Percentiles rank a stretch among this genome's conserved stretches.
Conservation (phyloP, 345 rosid genomes). For the Eucalyptus dawsonii region DNA sequence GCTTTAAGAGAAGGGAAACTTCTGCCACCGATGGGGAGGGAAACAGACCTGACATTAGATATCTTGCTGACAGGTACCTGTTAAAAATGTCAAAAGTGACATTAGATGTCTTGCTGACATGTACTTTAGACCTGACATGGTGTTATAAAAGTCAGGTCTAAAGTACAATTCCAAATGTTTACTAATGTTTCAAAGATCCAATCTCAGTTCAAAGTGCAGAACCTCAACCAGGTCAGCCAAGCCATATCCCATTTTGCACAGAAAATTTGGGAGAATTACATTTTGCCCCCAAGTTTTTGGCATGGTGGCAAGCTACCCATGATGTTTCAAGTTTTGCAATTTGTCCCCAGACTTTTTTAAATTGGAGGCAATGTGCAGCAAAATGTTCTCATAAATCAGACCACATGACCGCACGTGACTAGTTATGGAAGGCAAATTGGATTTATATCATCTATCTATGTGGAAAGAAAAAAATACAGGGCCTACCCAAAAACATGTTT, state of each 20-base stretch:
- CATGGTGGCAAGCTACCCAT: neutral
- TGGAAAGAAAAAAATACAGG: neutral
- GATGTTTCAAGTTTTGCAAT: neutral
- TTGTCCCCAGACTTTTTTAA: neutral
- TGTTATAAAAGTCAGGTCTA: neutral
- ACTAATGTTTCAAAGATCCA: neutral
- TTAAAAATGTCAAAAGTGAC: neutral
- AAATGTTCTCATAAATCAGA: neutral
- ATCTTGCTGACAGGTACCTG: slow-evolving; percentile 19
- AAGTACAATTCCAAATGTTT: neutral
- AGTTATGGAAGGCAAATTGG: neutral
- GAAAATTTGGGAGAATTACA: neutral
- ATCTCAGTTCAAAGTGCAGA: neutral
- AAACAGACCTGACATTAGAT: slow-evolving; percentile 14
- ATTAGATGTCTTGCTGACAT: no score
- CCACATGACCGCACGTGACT: neutral
- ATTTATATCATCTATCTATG: neutral
- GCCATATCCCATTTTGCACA: neutral
- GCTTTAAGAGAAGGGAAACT: slow-evolving; percentile 25
- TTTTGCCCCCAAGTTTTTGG: neutral
- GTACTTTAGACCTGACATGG: no score
- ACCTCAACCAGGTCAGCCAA: neutral
- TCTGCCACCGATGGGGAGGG: slow-evolving; percentile 10
- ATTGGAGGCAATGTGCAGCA: neutral
- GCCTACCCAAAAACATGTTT: neutral